Base-by-base conservation (phyloP, 2,329 filamentous ascomycete species). In the Clathrospora elynae region DNA sequence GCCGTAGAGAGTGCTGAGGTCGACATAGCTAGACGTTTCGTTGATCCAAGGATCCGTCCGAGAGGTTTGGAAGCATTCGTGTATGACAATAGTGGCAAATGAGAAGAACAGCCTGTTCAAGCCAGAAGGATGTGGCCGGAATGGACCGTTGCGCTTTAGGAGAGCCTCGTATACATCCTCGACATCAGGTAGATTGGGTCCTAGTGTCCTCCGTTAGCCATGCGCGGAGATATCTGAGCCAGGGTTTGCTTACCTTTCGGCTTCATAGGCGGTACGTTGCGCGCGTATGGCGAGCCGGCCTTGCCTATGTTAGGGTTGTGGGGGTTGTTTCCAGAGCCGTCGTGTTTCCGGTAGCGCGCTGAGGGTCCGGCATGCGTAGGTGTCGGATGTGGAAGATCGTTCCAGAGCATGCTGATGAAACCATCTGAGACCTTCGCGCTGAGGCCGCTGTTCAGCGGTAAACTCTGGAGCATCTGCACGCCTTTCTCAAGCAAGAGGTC, bases 81-180 rank as follows among this genome's bases (percentile, higher is more conserved):
- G 67, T 41, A 76, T 77, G 52, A 78, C 77, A 52, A 90, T 82
- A 10, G 85, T 82, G 0, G 86, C 87, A 38, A 87, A 75, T 48
- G 88, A 88, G 66, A 88, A 88, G 19, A 90, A 73, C 68, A 88
- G 35, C 48, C 84, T 84, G 0, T 86, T 89, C 30, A 90, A 79
- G 10, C 83, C 82, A 29, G 84, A 85, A 0, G 84, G 83, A 61
- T 89, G 87, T 37, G 80, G 76, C 40, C 79, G 76, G 56, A 83
- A 83, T 4, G 74, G 68, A 71, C 75, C 38, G 35, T 78, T 72
- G 12, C 85, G 78, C 34, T 81, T 83, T 71, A 88, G 2, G 80
- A 83, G 62, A 84, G 86, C 45, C 81, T 78, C 53, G 78, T 78
- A 64, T 79, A 83, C 20, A 17, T 82, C 58, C 80, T 85, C 0